Evolutionary conservation across 1,284 basidiomycete species (phyloP).

Genomic region (Peniophora sp.): DNA sequence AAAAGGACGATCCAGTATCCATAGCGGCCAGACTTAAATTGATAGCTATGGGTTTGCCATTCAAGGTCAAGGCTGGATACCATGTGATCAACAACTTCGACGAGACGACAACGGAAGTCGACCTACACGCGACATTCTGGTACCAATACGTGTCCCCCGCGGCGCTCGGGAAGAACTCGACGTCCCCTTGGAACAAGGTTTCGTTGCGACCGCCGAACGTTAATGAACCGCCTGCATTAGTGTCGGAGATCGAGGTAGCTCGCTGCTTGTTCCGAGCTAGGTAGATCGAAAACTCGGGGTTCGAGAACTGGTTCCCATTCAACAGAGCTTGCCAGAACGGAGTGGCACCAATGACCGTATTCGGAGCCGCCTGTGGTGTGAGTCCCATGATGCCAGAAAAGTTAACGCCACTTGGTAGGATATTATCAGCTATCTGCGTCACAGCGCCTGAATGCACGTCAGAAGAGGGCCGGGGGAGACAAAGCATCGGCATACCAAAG

Average conservation of each 20-base stretch:
- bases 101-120: not conserved
- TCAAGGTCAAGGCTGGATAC: slow-evolving; percentile 33
- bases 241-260: slow-evolving; percentile 22
- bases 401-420: slow-evolving; percentile 31
- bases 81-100: not conserved
- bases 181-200: slow-evolving; percentile 50
- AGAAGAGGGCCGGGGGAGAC: not conserved
- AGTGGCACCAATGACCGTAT: slow-evolving; percentile 34
- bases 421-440: slow-evolving; percentile 22
- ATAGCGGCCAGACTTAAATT: slow-evolving; percentile 50
- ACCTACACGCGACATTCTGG: slow-evolving; percentile 29
- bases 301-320: slow-evolving; percentile 35
- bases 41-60: slow-evolving; percentile 41
- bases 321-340: slow-evolving; percentile 70
- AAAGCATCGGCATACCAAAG: slow-evolving; percentile 33
- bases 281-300: slow-evolving; percentile 55
- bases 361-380: slow-evolving; percentile 54
- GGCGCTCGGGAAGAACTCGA: slow-evolving; percentile 46
- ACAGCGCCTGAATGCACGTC: slow-evolving; percentile 21
- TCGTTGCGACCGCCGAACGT: slow-evolving; percentile 73
- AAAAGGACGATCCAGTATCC: slow-evolving; percentile 75
- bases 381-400: slow-evolving; percentile 71
- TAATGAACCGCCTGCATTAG: slow-evolving; percentile 53
- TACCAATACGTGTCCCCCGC: slow-evolving; percentile 44
- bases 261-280: slow-evolving; percentile 29